Percentiles rank a stretch among this genome's conserved stretches.
These are phyloP conservation scores for Colletotrichum caudatum DNA, from an alignment of 2,329 filamentous ascomycete genomes.

Conservation along the genomic window DNA sequence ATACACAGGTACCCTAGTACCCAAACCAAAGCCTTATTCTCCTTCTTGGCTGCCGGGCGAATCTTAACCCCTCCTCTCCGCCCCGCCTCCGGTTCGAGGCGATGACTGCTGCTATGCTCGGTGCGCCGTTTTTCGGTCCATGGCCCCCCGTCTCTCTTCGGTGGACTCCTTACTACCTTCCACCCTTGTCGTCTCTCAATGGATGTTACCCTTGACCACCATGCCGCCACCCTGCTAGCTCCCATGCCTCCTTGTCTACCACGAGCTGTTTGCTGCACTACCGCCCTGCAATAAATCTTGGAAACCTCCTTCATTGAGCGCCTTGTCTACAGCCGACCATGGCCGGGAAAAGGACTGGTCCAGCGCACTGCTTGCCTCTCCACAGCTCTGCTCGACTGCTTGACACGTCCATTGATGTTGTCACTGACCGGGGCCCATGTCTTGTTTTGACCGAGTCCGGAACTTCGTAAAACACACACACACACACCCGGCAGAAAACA, in stretches of 20 bases:
- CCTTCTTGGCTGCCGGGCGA: neutral
- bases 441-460: slow-evolving; percentile 6
- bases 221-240: slow-evolving; percentile 33
- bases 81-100: slow-evolving; percentile 33
- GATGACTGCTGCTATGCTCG: slow-evolving; percentile 14
- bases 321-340: slow-evolving; percentile 31
- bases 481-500: slow-evolving; percentile 43
- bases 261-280: neutral
- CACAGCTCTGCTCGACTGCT: slow-evolving; percentile 19
- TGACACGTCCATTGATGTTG: neutral
- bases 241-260: slow-evolving; percentile 8
- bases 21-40: neutral
- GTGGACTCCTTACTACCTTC: slow-evolving; percentile 14
- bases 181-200: slow-evolving; percentile 9
- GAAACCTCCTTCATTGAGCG: slow-evolving; percentile 25
- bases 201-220: slow-evolving; percentile 23
- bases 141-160: slow-evolving; percentile 28
- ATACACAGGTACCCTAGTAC: too few relatives aligned
- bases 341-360: slow-evolving; percentile 33
- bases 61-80: slow-evolving; percentile 26
- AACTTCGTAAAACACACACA: slow-evolving; percentile 41
- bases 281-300: slow-evolving; percentile 29
- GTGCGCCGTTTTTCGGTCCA: slow-evolving; percentile 39
- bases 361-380: slow-evolving; percentile 32
- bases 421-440: slow-evolving; percentile 7